Evolutionary conservation across 1,284 basidiomycete species (phyloP).

Genomic region (Fomitopsis betulina): DNA sequence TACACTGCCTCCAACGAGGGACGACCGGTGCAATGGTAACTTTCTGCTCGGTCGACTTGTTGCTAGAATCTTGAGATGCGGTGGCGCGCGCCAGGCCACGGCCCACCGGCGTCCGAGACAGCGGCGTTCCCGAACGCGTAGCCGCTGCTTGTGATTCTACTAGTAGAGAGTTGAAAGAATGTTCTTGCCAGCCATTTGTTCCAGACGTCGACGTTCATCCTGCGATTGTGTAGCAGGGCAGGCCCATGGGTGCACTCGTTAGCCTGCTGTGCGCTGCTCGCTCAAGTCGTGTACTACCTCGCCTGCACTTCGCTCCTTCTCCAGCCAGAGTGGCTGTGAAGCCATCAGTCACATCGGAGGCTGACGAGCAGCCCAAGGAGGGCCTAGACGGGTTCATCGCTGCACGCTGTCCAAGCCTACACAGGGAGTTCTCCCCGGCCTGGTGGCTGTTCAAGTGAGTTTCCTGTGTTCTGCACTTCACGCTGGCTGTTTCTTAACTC

Average conservation of each 20-base stretch:
- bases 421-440: constrained; percentile 47
- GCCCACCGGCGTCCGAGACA: neutral
- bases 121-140: neutral
- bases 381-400: constrained; percentile 53
- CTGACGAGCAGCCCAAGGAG: constrained; percentile 20
- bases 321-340: constrained; percentile 37
- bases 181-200: neutral
- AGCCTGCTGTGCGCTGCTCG: constrained; percentile 16
- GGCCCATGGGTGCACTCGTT: constrained; percentile 28
- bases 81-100: neutral
- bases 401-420: constrained; percentile 53
- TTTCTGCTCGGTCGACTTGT: neutral
- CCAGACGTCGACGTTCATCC: neutral
- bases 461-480: neutral
- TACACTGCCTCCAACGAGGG: neutral
- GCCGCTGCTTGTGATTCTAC: neutral
- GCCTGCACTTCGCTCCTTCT: constrained; percentile 32
- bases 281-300: constrained; percentile 15
- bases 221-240: neutral
- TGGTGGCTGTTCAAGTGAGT: constrained; percentile 53
- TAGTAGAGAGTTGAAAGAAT: too few species aligned
- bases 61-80: too few species aligned
- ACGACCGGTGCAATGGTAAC: neutral
- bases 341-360: constrained; percentile 20
- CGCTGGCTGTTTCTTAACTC: constrained; percentile 3